Percentiles rank a stretch among this genome's conserved stretches.
Evolutionary conservation across 805 yeast species (phyloP).

Genomic region (Blastobotrys parvus): DNA sequence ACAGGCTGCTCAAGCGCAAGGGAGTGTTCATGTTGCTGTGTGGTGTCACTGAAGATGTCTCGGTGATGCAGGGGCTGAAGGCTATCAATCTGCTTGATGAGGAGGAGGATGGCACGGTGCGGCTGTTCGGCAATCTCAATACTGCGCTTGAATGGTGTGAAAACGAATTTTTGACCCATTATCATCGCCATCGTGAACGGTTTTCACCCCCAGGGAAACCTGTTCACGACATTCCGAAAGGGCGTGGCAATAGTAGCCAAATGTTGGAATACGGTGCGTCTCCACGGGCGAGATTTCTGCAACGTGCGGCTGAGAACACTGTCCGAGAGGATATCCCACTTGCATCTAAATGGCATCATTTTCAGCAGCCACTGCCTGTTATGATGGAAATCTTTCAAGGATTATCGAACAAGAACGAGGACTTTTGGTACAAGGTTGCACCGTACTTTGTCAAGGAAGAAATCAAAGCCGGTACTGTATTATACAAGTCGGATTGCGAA

Average conservation of each 20-base stretch:
- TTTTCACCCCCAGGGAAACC: neutral
- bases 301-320: constrained; percentile 27
- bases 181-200: constrained; percentile 34
- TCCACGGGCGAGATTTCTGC: constrained; percentile 22
- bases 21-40: constrained; percentile 67
- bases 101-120: constrained; percentile 37
- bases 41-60: constrained; percentile 61
- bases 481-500: constrained; percentile 37
- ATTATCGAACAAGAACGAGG: constrained; percentile 39
- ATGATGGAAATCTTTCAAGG: constrained; percentile 59
- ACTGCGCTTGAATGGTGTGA: constrained; percentile 96
- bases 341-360: constrained; percentile 27
- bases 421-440: constrained; percentile 58
- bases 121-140: constrained; percentile 70
- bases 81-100: constrained; percentile 73
- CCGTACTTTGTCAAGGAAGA: constrained; percentile 46
- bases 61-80: constrained; percentile 59
- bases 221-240: constrained; percentile 3
- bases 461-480: constrained; percentile 36
- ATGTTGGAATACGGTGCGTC: constrained; percentile 17
- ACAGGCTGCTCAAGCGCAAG: constrained; percentile 64
- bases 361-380: constrained; percentile 52
- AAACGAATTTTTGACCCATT: constrained; percentile 68
- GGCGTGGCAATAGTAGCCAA: constrained; percentile 1
- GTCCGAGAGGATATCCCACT: constrained; percentile 25